phyloP scores from a whole-genome alignment of 768 basidiomycete species.

The Gymnopilus junonius region DNA sequence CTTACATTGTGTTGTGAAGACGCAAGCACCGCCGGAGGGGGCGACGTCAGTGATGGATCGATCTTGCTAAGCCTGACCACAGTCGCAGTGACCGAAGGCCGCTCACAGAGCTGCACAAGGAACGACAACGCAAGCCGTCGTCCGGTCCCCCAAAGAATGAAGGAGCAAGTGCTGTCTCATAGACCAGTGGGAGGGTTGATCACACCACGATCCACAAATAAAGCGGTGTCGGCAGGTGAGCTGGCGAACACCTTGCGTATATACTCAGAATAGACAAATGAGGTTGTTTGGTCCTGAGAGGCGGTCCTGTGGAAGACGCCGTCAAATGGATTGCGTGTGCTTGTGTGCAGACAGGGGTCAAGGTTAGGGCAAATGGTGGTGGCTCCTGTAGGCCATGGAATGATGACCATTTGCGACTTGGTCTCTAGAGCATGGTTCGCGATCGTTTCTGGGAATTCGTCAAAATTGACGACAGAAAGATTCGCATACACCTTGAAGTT shows the following conservation, averaged over 20 bases:
- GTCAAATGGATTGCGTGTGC: constrained; percentile 71
- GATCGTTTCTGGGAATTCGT: constrained; percentile 74
- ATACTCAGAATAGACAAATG: constrained; percentile 78
- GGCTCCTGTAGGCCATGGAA: constrained; percentile 78
- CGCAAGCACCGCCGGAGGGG: constrained; percentile 9
- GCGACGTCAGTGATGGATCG: constrained; percentile 25
- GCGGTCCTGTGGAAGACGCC: constrained; percentile 66
- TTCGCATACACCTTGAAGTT: constrained; percentile 66
- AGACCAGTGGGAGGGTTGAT: constrained; percentile 27
- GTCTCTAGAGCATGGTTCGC: constrained; percentile 58
- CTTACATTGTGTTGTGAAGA: constrained; percentile 37
- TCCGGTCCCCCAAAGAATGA: constrained; percentile 97
- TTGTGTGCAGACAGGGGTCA: constrained; percentile 22
- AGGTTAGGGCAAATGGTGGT: constrained; percentile 33
- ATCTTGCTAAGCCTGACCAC: constrained; percentile 64
- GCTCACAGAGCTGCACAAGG: constrained; percentile 76
- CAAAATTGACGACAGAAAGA: constrained; percentile 76
- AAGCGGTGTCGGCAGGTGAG: constrained; percentile 74
- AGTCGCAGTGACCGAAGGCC: constrained; percentile 68
- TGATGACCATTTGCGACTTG: constrained; percentile 72
- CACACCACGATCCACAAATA: constrained; percentile 82
- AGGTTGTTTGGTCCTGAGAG: constrained; percentile 53
- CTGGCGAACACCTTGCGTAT: constrained; percentile 81
- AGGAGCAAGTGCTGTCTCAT: constrained; percentile 69
- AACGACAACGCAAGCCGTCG: constrained; percentile 86